These are phyloP conservation scores for Fusarium bactridioides DNA, from an alignment of 2,329 filamentous ascomycete genomes.

Conservation along the genomic window DNA sequence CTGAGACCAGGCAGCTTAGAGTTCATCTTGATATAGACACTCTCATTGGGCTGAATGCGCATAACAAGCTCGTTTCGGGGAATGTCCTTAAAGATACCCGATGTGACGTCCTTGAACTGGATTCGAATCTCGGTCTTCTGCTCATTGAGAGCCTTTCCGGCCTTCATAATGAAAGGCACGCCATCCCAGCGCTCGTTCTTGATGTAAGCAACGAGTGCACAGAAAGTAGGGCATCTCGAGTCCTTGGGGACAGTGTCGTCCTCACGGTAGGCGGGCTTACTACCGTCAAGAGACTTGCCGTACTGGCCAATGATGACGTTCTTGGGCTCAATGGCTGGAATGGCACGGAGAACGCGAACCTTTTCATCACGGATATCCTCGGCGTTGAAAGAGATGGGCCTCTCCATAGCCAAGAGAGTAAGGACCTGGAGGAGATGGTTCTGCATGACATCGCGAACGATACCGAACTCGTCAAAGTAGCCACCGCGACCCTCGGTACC, in stretches of 20 bases:
- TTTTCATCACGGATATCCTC: constrained; percentile 99
- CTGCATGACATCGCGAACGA: constrained; percentile 99
- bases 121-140: constrained; percentile 99
- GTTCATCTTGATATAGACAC: constrained; percentile 99
- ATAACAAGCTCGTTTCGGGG: constrained; percentile 99
- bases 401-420: constrained; percentile 96
- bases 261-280: constrained; percentile 97
- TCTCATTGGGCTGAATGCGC: constrained; percentile 99
- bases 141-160: constrained; percentile 97
- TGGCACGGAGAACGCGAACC: constrained; percentile 91
- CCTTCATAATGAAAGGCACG: constrained; percentile 99
- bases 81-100: constrained; percentile 99
- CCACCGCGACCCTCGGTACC: constrained; percentile 97
- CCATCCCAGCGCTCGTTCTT: constrained; percentile 99
- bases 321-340: constrained; percentile 96
- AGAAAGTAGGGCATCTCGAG: constrained; percentile 97
- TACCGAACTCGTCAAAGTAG: constrained; percentile 99
- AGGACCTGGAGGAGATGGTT: constrained; percentile 98
- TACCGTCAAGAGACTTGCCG: constrained; percentile 92
- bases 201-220: constrained; percentile 95
- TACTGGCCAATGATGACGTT: constrained; percentile 99
- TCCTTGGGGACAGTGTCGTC: constrained; percentile 98
- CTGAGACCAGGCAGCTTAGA: constrained; percentile 97
- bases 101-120: constrained; percentile 99
- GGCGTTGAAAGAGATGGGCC: constrained; percentile 95